Conservation (phyloP, 1,284 basidiomycete genomes). For the Ceratobasidium theobromae region DNA sequence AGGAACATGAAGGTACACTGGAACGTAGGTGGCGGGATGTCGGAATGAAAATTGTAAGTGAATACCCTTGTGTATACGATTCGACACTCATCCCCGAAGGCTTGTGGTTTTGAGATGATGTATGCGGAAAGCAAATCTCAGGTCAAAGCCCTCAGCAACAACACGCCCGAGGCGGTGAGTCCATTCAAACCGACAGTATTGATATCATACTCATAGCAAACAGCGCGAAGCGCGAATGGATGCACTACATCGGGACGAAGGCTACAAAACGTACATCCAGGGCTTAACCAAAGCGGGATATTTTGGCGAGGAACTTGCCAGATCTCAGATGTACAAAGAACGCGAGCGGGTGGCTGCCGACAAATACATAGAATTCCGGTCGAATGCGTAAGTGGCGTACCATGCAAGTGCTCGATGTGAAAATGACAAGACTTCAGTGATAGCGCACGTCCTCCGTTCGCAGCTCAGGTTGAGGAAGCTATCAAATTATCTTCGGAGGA, state of each 20-base stretch:
- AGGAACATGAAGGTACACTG: slow-evolving; percentile 59
- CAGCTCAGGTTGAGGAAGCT: slow-evolving; percentile 66
- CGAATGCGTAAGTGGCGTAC: slow-evolving; percentile 59
- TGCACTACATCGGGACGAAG: slow-evolving; percentile 60
- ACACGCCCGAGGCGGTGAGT: slow-evolving; percentile 54
- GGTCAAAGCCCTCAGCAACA: slow-evolving; percentile 33
- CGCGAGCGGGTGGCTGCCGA: slow-evolving; percentile 70
- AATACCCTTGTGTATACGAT: not conserved
- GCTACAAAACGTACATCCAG: slow-evolving; percentile 68
- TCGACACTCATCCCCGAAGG: slow-evolving; percentile 49
- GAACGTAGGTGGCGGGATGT: slow-evolving; percentile 77
- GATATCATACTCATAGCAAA: slow-evolving; percentile 11
- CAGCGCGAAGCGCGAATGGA: slow-evolving; percentile 65
- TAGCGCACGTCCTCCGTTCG: slow-evolving; percentile 68
- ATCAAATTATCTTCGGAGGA: slow-evolving; percentile 42
- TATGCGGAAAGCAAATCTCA: slow-evolving; percentile 75
- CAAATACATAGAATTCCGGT: slow-evolving; percentile 63
- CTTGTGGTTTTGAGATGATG: slow-evolving; percentile 93
- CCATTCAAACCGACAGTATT: not conserved
- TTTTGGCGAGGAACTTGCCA: slow-evolving; percentile 74
- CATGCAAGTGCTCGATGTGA: not conserved
- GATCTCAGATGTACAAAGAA: slow-evolving; percentile 71
- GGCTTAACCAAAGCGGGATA: slow-evolving; percentile 66
- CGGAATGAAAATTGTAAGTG: slow-evolving; percentile 84
- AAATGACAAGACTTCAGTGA: slow-evolving; percentile 47